Evolutionary conservation across 1,284 basidiomycete species (phyloP), one percentile per base, ranked within the genome.

Genomic region (Boletellus deceptivus): DNA sequence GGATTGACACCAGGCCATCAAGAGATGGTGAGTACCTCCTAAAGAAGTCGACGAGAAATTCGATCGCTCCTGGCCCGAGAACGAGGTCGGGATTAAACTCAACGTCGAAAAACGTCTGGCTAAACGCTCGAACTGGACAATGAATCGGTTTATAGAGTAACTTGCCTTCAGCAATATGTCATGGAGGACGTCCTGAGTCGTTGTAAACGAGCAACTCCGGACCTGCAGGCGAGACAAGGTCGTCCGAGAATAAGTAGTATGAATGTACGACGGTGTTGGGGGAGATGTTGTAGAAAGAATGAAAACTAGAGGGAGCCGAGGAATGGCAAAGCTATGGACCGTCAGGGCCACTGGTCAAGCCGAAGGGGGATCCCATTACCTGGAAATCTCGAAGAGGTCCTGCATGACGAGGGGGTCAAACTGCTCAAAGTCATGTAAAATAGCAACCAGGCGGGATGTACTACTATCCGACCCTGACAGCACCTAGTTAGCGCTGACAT

Each of bases 381-480:
- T 86, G 72, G 78, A 85, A 22, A 89, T 83, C 50, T 84, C 77
- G 41, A 88, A 78, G 9, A 87, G 59, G 58, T 89, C 84, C 58
- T 84, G 79, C 43, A 89, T 65, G 5, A 88, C 72, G 2, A 58
- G 45, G 0, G 77, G 66, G 46, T 86, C 84, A 43, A 85, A 79
- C 60, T 82, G 79, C 59, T 90, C 86, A 56, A 90, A 86, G 46
- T 85, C 81, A 50, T 86, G 83, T 17, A 89, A 60, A 11, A 87
- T 60, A 6, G 84, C 70, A 14, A 82, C 72, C 2, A 89, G 73
- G 36, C 74, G 68, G 11, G 46, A 55, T 11, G 52, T 44, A 5
- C 53, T 22, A 13, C 46, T 36, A 36, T 55, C 48, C 37, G 55
- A 47, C 2, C 39, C 64, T 69, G 35, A 51, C 53, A 53, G 49